Conservation (phyloP, 306 rosid species). For the Crataegus laevigata region DNA sequence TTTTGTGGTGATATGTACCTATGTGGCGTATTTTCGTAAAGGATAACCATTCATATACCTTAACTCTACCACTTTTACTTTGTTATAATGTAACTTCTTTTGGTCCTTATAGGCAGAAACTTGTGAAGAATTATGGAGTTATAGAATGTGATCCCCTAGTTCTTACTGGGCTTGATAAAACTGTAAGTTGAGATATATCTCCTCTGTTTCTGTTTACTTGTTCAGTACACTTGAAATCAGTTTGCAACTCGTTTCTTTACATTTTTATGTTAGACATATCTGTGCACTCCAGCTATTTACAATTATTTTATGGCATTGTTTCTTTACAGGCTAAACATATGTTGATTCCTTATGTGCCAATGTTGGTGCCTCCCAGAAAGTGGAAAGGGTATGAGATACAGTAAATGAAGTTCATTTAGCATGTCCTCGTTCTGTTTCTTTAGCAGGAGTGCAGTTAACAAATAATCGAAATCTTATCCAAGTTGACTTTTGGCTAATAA, state of each 20-base stretch:
- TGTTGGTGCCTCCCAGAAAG: conserved; percentile 80
- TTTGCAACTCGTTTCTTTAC: not conserved
- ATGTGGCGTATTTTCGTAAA: not conserved
- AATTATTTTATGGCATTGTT: conserved; percentile 21
- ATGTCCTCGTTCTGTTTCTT: not conserved
- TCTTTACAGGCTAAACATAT: conserved; percentile 61
- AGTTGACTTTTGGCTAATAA: not conserved
- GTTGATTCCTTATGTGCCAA: conserved; percentile 77
- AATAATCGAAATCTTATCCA: not conserved
- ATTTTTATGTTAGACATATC: not conserved
- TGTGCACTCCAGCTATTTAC: not conserved
- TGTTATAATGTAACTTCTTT: conserved; percentile 17
- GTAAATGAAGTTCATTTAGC: conserved; percentile 12
- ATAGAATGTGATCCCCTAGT: conserved; percentile 65
- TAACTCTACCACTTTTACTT: not conserved
- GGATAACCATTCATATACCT: conserved; percentile 8
- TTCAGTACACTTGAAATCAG: conserved; percentile 8
- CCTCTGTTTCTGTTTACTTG: not conserved
- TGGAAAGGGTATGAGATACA: conserved; percentile 72
- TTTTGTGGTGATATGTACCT: not conserved
- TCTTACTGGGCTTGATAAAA: conserved; percentile 68
- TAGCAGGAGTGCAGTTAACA: not conserved
- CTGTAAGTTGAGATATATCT: conserved; percentile 40
- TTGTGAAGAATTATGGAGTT: conserved; percentile 75
- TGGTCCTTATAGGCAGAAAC: conserved; percentile 50